Base-by-base conservation (phyloP, 306 rosid species). In the Delonix regia region DNA sequence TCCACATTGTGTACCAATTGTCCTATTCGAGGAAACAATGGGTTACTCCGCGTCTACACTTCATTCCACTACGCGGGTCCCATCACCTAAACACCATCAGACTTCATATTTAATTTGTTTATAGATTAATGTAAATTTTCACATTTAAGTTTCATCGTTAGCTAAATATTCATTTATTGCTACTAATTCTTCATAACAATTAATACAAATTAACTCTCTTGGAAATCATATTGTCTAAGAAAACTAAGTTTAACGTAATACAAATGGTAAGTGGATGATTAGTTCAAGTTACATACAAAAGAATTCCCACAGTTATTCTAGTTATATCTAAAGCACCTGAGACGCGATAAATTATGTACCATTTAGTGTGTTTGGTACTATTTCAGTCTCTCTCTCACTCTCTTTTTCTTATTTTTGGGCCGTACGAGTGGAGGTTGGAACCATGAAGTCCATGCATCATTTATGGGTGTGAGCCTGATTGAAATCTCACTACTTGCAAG, bases 11-110 rank as follows among this genome's bases (percentile, higher is more conserved):
- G 60, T 44, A 28, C 84, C 70, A 55, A 68, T 63, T 83, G 86
- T 82, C 85, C 69, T 76, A 63, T 62, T 79, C 85, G 82, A 79
- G 86, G 86, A 87, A 87, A 80, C 85, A 65, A 60, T 49, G 61
- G 25, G 44, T 77, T 71, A 76, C 84, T 62, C 59, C 16, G 41
- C 65, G n/a, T 65, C 47, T 48, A 30, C 7, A 14, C 30, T n/a
- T 69, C 70, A 57, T 57, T 71, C 14, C 61, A 38, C 53, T 22
- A 6, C n/a, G 15, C 4, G 28, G 68, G 39, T 71, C 83, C 75
- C 30, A 21, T 52, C 59, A 7, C 8, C 59, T 27, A n/a, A 51
- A 4, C 24, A 18, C 56, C 3, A 18, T 51, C 1, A 16, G 1
- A 51, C 9, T 18, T 51, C 53, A 18, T 15, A 15, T 6, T 51